Base-by-base conservation (phyloP, 2,329 filamentous ascomycete genomes). In the Xenoacremonium recifei region DNA sequence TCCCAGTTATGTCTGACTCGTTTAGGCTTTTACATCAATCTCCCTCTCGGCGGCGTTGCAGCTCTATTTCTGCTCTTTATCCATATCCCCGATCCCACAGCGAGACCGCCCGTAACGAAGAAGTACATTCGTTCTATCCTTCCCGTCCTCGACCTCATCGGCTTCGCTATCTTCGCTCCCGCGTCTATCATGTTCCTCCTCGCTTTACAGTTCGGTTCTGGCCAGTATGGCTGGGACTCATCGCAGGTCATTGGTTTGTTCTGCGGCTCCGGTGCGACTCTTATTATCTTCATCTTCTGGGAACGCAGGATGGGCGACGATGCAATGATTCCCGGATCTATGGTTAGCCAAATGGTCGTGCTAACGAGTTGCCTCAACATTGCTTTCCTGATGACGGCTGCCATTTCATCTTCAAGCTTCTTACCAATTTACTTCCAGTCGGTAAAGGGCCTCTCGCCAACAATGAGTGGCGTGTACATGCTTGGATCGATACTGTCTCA, bases 361-460 rank as follows among this genome's bases (percentile, higher is more conserved):
- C 64, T 61, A 53, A 50, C 65, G 4, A 66, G 64, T 35, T 57
- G 63, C 17, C 3, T 66, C 4, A 70, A 66, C 38, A 60, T 62
- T 12, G 67, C 69, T 37, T 61, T 70, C 39, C 61, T 73, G 16
- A 65, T 67, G 20, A 63, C 65, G 5, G 54, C 61, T 11, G 69
- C 69, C 42, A 69, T 75, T 45, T 50, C 71, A 5, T 56, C 65
- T 3, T 54, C 70, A 16, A 70, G 68, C 55, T 72, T 71, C 45
- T 57, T 75, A 6, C 71, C 73, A 2, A 64, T 75, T 42, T 75
- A 71, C 63, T 72, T 77, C 53, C 69, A 77, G 60, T 62, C 65
- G 35, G 62, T 77, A 47, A 64, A 63, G 45, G 63, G 63, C 12
- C 62, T 63, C 3, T 38, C 42, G 10, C 46, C 52, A 4, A 36